These are phyloP conservation scores for Myriangium duriaei DNA, from an alignment of 2,329 filamentous ascomycete species.

Conservation along the genomic window DNA sequence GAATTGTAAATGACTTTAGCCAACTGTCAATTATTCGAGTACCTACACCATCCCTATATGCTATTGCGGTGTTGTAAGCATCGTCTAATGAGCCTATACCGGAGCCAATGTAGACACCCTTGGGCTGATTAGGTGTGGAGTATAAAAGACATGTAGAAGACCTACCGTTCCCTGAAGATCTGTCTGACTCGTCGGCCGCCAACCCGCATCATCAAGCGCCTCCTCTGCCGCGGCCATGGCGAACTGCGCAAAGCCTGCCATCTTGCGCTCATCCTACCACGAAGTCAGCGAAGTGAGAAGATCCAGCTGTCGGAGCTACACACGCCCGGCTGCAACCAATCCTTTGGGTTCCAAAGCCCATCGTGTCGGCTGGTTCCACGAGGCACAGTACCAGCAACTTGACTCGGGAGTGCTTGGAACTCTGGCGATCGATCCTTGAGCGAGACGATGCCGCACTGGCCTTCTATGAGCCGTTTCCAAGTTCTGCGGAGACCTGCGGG, in stretches of 20 bases:
- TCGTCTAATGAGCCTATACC: constrained; percentile 92
- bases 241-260: constrained; percentile 88
- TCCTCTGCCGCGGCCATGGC: constrained; percentile 77
- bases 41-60: constrained; percentile 59
- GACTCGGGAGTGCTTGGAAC: constrained; percentile 68
- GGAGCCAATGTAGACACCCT: constrained; percentile 85
- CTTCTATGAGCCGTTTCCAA: constrained; percentile 70
- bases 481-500: constrained; percentile 52
- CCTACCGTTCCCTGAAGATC: constrained; percentile 58
- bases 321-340: constrained; percentile 31
- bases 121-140: constrained; percentile 3
- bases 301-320: constrained; percentile 7
- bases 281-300: constrained; percentile 40
- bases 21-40: background rate
- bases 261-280: constrained; percentile 55
- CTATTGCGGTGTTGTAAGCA: constrained; percentile 70
- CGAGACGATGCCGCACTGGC: constrained; percentile 69
- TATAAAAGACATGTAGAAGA: background rate
- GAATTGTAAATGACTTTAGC: background rate
- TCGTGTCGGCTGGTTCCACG: constrained; percentile 29
- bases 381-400: constrained; percentile 74
- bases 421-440: constrained; percentile 48
- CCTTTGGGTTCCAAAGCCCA: constrained; percentile 35
- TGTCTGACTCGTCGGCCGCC: constrained; percentile 49
- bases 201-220: constrained; percentile 71